A percentile compares a stretch with the other conserved stretches of the same genome.
phyloP scores from a whole-genome alignment of 2,329 filamentous ascomycete genomes.

The Fusarium humuli region DNA sequence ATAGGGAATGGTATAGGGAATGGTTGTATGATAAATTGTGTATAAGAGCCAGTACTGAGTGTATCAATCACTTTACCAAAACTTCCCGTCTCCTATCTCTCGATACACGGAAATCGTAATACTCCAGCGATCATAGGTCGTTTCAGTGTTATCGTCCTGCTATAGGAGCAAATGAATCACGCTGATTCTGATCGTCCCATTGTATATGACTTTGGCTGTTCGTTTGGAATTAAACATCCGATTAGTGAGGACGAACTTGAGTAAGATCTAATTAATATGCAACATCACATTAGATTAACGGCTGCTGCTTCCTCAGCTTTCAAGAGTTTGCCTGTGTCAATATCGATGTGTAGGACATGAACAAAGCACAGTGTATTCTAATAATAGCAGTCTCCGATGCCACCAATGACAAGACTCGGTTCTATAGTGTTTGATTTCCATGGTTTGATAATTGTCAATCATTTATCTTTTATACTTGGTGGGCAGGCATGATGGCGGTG shows the following conservation, averaged over 20 bases:
- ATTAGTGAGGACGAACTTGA: neutral
- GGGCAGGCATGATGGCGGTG: neutral
- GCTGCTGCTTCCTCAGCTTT: neutral
- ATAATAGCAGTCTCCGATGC: neutral
- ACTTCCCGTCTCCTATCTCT: neutral
- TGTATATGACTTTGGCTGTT: neutral
- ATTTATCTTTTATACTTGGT: neutral
- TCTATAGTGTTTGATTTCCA: neutral
- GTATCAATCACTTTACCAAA: conserved; percentile 21
- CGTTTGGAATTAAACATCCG: neutral
- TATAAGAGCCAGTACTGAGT: conserved; percentile 42
- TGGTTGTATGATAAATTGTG: conserved; percentile 49
- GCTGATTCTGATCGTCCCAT: neutral
- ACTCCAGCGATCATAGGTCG: neutral
- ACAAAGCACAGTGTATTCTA: neutral
- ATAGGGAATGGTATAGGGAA: neutral
- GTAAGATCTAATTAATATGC: neutral
- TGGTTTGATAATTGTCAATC: neutral
- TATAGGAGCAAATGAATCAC: neutral
- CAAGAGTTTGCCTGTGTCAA: neutral
- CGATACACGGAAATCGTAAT: neutral
- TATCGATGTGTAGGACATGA: neutral
- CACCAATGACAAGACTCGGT: neutral
- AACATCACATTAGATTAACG: neutral
- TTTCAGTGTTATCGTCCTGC: neutral